A percentile compares a stretch with the other conserved stretches of the same genome.
phyloP scores from a whole-genome alignment of 1,284 basidiomycete species.

The Papiliotrema fonsecae region DNA sequence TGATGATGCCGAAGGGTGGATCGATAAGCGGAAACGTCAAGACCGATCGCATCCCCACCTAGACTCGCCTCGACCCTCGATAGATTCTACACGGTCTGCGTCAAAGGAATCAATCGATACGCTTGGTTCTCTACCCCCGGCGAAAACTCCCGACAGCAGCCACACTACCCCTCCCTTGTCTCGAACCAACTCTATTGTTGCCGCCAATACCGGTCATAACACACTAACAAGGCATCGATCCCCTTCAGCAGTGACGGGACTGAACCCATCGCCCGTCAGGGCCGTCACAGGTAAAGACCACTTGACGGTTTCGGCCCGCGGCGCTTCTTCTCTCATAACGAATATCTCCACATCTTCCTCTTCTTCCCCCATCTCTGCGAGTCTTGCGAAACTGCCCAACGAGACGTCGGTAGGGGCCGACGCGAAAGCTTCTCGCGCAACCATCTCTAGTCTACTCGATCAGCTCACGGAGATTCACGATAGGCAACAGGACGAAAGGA shows the following conservation, averaged over 20 bases:
- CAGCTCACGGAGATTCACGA: constrained; percentile 84
- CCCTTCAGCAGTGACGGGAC: constrained; percentile 16
- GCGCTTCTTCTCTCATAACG: constrained; percentile 24
- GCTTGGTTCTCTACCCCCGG: not conserved
- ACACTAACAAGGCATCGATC: constrained; percentile 21
- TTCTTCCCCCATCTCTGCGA: constrained; percentile 3
- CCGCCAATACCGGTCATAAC: not conserved
- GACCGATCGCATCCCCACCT: not conserved
- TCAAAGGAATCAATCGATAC: not conserved
- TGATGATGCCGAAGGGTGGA: constrained; percentile 30
- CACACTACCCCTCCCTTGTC: constrained; percentile 6
- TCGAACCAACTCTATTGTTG: not conserved
- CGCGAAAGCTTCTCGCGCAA: constrained; percentile 53
- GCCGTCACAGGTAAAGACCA: constrained; percentile 42
- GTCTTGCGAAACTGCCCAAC: not conserved
- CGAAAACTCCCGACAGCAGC: constrained; percentile 6
- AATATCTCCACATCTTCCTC: constrained; percentile 6
- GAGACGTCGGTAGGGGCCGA: not conserved
- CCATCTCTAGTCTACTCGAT: constrained; percentile 69
- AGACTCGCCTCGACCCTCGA: constrained; percentile 14
- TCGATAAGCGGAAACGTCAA: constrained; percentile 10
- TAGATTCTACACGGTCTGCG: constrained; percentile 6
- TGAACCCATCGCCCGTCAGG: constrained; percentile 46
- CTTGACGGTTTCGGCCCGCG: constrained; percentile 40
- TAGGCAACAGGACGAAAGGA: constrained; percentile 64